Evolutionary conservation across 768 basidiomycete genomes (phyloP).

Genomic region (Crucibulum laeve): DNA sequence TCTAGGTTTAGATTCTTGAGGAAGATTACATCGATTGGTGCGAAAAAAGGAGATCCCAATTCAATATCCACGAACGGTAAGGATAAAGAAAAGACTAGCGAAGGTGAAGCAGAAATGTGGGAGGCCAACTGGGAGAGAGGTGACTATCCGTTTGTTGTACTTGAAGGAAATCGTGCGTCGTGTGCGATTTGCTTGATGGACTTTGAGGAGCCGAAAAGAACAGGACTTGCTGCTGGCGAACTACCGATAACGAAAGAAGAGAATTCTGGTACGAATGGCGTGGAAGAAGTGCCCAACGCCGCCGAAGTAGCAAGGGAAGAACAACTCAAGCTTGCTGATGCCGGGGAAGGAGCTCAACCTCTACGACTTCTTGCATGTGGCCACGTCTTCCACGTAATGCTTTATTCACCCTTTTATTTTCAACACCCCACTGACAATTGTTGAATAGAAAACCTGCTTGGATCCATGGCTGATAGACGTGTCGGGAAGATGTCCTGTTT

Average conservation of each 20-base stretch:
- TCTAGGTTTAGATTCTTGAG: conserved; percentile 54
- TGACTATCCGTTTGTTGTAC: conserved; percentile 75
- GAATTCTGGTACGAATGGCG: neutral
- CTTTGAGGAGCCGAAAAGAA: conserved; percentile 66
- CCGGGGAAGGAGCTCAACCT: conserved; percentile 73
- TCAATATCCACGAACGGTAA: too few species aligned
- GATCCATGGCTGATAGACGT: conserved; percentile 87
- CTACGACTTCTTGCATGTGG: conserved; percentile 73
- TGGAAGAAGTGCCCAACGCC: conserved; percentile 9
- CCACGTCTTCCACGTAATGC: conserved; percentile 86
- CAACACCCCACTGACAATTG: neutral
- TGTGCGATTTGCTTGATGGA: conserved; percentile 86
- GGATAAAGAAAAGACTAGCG: conserved; percentile 7
- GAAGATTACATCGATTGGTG: conserved; percentile 16
- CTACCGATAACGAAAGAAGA: neutral
- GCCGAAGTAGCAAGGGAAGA: conserved; percentile 35
- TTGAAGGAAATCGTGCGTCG: conserved; percentile 79
- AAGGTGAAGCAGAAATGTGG: conserved; percentile 46
- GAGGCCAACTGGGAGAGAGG: conserved; percentile 75
- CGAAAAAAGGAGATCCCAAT: too few species aligned
- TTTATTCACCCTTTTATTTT: neutral
- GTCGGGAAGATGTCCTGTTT: conserved; percentile 85
- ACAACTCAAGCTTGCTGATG: conserved; percentile 57
- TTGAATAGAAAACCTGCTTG: conserved; percentile 73
- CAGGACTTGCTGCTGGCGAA: conserved; percentile 10